Evolutionary conservation across 2,329 filamentous ascomycete genomes (phyloP), one percentile per base, ranked within the genome.

Genomic region (Cladosporium cucumerinum): DNA sequence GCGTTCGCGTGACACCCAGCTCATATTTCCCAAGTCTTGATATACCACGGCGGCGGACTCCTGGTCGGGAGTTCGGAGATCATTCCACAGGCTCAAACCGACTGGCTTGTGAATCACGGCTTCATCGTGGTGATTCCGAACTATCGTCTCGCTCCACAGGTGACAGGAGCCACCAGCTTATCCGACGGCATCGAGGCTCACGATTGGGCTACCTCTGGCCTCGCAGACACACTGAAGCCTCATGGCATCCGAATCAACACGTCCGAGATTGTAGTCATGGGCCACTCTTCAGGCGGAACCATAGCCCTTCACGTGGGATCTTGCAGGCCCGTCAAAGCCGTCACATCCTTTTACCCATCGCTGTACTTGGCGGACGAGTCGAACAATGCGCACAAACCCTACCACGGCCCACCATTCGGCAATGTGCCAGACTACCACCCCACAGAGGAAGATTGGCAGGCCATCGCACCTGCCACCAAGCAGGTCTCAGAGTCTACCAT

Each of bases 231-330:
- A 21, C 51, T 69, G 57, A 26, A 59, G 12, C 36, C 55, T n/a
- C 63, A 70, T 28, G 66, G 59, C 26, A 26, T 70, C 5, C 66
- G 67, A 16, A 61, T 78, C 5, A 74, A 79, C 43, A 57, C 67
- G 1, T 69, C 74, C 8, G 71, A 74, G 11, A 69, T 79, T 5
- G 74, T 78, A 52, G 73, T 74, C 0, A 76, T 77, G 63, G 78
- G 78, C 8, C 78, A 77, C 1, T 78, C 75, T 0, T 76, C 76
- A 1, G 77, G 78, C 0, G 78, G 77, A 0, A 74, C 72, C 0
- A 62, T 79, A 1, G 75, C 78, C 1, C 68, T 79, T 7, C 69
- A 70, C 84, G 69, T 92, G 87, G 67, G 55, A 32, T 63, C 65
- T 16, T 60, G 51, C 39, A 61, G 61, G 32, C 59, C 60, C 23